A percentile compares a stretch with the other conserved stretches of the same genome.
Conservation (phyloP, 2,329 filamentous ascomycete genomes). For the Ustulina deusta region DNA sequence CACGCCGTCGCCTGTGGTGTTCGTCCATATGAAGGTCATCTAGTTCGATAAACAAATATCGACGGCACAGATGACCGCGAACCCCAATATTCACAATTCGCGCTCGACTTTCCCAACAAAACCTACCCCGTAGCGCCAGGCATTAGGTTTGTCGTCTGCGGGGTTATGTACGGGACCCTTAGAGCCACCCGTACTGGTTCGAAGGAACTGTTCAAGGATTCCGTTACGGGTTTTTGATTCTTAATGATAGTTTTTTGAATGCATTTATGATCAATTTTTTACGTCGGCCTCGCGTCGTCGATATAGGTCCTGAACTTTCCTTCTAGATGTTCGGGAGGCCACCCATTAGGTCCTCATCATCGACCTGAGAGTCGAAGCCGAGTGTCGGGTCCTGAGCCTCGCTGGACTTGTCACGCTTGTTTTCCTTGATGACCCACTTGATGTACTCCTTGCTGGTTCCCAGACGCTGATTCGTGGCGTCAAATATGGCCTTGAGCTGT, state of each 20-base stretch:
- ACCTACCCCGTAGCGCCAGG: not conserved
- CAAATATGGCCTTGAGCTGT: constrained; percentile 61
- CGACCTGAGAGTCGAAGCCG: constrained; percentile 62
- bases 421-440: constrained; percentile 59
- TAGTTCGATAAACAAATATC: not conserved
- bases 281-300: too few species aligned
- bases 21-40: not conserved
- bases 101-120: not conserved
- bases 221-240: too few species aligned
- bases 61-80: not conserved
- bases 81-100: not conserved
- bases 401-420: constrained; percentile 54
- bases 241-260: not conserved
- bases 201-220: not conserved
- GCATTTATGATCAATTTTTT: too few species aligned
- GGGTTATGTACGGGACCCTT: not conserved
- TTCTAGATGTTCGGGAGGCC: constrained; percentile 50
- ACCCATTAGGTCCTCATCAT: constrained; percentile 73
- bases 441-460: constrained; percentile 69
- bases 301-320: too few species aligned
- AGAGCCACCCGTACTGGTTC: not conserved
- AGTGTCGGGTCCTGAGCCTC: constrained; percentile 54
- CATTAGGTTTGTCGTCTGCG: not conserved
- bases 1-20: constrained; percentile 26
- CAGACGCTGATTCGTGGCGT: constrained; percentile 66